These are phyloP conservation scores for Lodderomyces margitis DNA, from an alignment of 1,139 yeast species.

Conservation along the genomic window DNA sequence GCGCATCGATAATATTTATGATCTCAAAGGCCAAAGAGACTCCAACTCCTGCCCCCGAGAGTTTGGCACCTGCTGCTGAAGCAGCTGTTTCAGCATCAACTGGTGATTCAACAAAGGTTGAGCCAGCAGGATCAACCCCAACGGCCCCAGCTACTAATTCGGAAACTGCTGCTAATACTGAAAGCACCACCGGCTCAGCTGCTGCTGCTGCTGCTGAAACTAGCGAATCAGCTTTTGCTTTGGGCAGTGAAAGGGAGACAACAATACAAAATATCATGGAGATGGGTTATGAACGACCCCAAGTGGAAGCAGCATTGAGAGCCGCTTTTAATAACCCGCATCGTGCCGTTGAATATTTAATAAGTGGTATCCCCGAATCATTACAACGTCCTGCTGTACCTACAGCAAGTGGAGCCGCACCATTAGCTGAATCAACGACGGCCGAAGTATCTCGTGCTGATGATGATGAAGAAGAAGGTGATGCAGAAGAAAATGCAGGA, in stretches of 20 bases:
- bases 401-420: slow-evolving; percentile 17
- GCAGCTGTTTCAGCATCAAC: slow-evolving; percentile 23
- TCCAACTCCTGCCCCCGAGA: slow-evolving; percentile 17
- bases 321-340: slow-evolving; percentile 98
- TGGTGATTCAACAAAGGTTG: slow-evolving; percentile 14
- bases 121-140: slow-evolving; percentile 16
- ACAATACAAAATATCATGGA: slow-evolving; percentile 83
- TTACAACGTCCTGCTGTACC: slow-evolving; percentile 35
- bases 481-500: slow-evolving; percentile 24
- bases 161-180: slow-evolving; percentile 10
- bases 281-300: slow-evolving; percentile 90
- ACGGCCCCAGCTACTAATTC: slow-evolving; percentile 17
- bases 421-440: slow-evolving; percentile 16
- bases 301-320: slow-evolving; percentile 86
- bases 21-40: slow-evolving; percentile 54
- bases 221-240: slow-evolving; percentile 45
- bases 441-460: slow-evolving; percentile 24
- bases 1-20: slow-evolving; percentile 93
- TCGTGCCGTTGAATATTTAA: slow-evolving; percentile 91
- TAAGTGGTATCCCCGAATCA: slow-evolving; percentile 85
- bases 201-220: slow-evolving; percentile 15
- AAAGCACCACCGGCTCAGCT: slow-evolving; percentile 5
- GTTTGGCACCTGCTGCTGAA: slow-evolving; percentile 10
- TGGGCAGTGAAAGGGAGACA: slow-evolving; percentile 64
- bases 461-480: slow-evolving; percentile 23